Conservation (phyloP, 2,329 filamentous ascomycete species). For the Aphanocladium album region DNA sequence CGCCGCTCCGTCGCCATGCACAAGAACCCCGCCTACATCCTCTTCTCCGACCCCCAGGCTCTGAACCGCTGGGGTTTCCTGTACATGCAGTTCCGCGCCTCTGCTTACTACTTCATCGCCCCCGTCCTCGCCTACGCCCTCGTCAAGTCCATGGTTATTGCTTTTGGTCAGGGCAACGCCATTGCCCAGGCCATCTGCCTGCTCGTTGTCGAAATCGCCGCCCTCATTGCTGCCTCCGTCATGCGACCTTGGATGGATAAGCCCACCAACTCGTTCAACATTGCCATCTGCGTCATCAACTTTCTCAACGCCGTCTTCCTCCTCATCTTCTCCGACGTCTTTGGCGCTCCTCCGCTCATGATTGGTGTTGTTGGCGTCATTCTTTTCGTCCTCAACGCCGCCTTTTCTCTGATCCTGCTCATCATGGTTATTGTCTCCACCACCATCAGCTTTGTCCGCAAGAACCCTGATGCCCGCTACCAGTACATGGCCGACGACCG, state of each 20-base stretch:
- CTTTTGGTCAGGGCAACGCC: slow-evolving; percentile 66
- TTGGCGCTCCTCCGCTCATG: slow-evolving; percentile 76
- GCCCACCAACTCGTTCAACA: slow-evolving; percentile 96
- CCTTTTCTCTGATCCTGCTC: slow-evolving; percentile 76
- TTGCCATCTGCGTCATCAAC: slow-evolving; percentile 83
- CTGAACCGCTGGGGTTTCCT: slow-evolving; percentile 98
- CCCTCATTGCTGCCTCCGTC: slow-evolving; percentile 72
- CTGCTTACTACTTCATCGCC: slow-evolving; percentile 91
- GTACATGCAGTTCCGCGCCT: slow-evolving; percentile 94
- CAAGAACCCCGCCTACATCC: slow-evolving; percentile 93
- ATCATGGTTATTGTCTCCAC: slow-evolving; percentile 66
- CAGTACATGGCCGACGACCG: slow-evolving; percentile 96
- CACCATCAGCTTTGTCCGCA: slow-evolving; percentile 70
- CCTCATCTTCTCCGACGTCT: slow-evolving; percentile 81
- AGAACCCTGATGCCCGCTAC: slow-evolving; percentile 92
- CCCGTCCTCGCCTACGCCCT: slow-evolving; percentile 73
- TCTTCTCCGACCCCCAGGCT: slow-evolving; percentile 90
- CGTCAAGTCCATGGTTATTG: slow-evolving; percentile 87
- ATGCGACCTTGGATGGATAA: slow-evolving; percentile 99
- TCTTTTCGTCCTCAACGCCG: slow-evolving; percentile 83
- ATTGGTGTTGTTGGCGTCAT: slow-evolving; percentile 84
- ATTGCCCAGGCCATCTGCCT: slow-evolving; percentile 79
- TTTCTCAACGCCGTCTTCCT: slow-evolving; percentile 88
- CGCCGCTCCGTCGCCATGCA: slow-evolving; percentile 86
- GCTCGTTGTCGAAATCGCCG: slow-evolving; percentile 73